phyloP scores from a whole-genome alignment of 768 basidiomycete genomes.

The Boletus pseudopeckii region DNA sequence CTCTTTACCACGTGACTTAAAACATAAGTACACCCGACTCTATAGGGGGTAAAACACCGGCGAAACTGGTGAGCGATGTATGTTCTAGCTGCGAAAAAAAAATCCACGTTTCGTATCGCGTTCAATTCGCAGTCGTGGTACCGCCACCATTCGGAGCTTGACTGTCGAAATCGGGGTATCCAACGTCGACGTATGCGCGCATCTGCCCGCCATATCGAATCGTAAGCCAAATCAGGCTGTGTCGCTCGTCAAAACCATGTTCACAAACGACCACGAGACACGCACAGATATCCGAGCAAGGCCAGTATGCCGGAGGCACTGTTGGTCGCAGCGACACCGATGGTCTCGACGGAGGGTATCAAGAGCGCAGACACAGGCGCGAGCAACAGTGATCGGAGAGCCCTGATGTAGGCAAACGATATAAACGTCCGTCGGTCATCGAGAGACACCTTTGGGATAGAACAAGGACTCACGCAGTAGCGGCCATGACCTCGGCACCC shows the following conservation, averaged over 20 bases:
- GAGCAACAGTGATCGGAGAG: slow-evolving; percentile 23
- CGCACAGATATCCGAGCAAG: slow-evolving; percentile 54
- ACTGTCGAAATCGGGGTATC: slow-evolving; percentile 38
- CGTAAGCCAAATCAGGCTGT: slow-evolving; percentile 49
- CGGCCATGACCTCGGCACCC: slow-evolving; percentile 65
- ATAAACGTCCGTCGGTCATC: not conserved
- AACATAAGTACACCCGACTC: not conserved
- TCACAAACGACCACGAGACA: not conserved
- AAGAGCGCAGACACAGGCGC: slow-evolving; percentile 13
- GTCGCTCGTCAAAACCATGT: not conserved
- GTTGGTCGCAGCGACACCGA: slow-evolving; percentile 53
- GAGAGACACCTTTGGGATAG: not conserved
- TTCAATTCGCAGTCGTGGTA: not conserved
- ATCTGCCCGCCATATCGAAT: slow-evolving; percentile 56
- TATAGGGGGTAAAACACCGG: not conserved
- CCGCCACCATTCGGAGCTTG: not conserved
- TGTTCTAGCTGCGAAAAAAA: too few relatives aligned
- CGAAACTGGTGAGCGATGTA: too few relatives aligned
- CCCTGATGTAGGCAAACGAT: slow-evolving; percentile 2
- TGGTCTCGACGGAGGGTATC: slow-evolving; percentile 44
- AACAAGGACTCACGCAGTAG: slow-evolving; percentile 41
- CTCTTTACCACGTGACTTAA: not conserved
- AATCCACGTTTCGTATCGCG: not conserved
- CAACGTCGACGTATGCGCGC: slow-evolving; percentile 55
- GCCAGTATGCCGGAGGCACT: slow-evolving; percentile 42